Evolutionary conservation across 345 rosid genomes (phyloP), one percentile per base, ranked within the genome.

Genomic region (Conringia planisiliqua): DNA sequence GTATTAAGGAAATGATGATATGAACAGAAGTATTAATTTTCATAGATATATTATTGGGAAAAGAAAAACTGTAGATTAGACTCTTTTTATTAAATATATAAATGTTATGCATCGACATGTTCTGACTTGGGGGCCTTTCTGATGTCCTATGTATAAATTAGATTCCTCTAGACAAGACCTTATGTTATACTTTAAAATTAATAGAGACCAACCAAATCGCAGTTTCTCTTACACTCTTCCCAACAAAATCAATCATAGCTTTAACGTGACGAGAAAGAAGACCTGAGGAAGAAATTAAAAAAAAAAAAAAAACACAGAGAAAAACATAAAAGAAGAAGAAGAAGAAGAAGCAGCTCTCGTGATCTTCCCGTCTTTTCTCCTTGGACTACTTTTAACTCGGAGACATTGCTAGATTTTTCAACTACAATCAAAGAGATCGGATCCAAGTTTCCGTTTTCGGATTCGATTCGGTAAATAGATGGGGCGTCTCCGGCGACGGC

Each of bases 401-500:
- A 46, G 22, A 46, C 51, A 46, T 16, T 22, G 24, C 24, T 1
- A 22, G 24, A 22, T 22, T 22, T 22, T 22, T 22, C 24, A 22
- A 69, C 17, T 33, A 22, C 36, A 13, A 59, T 1, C 24, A 56
- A 16, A 2, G 4, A n/a, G 20, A 48, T 71, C 51, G 10, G 46
- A 20, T 64, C 66, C 4, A 57, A 57, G 50, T 65, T 58, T 66
- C 27, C 30, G 22, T 18, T 58, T 56, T 7, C n/a, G n/a, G 38
- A 26, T 68, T 47, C 63, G 73, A 71, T 63, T 73, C 0, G 2
- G 1, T 11, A 1, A n/a, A 39, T 4, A 17, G 14, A 76, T 76
- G 80, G 71, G 65, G 7, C 13, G 59, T 44, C 36, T 62, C 10
- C 40, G 56, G 77, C 22, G 57, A 57, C 78, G 87, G 13, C 86